Evolutionary conservation across 2,329 filamentous ascomycete species (phyloP).

Genomic region (Dendryphion nanum): DNA sequence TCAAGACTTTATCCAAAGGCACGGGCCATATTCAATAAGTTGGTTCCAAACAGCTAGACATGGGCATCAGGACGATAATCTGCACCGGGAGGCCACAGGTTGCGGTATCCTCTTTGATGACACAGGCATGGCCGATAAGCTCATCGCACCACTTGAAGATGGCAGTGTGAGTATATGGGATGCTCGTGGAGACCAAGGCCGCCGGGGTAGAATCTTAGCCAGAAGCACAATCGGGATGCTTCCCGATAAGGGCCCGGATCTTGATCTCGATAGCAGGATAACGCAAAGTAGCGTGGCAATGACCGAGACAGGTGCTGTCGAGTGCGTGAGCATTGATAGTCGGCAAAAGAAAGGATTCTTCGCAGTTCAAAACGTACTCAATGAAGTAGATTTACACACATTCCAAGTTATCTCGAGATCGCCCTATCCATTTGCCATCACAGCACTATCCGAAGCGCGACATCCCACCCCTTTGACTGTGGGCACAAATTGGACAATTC

Average conservation of each 20-base stretch:
- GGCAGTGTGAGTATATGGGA: slow-evolving; percentile 90
- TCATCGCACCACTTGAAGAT: slow-evolving; percentile 79
- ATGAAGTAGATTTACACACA: slow-evolving; percentile 78
- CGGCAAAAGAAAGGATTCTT: slow-evolving; percentile 69
- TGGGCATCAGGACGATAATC: slow-evolving; percentile 39
- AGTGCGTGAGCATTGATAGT: slow-evolving; percentile 80
- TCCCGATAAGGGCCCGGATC: slow-evolving; percentile 51
- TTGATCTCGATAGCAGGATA: slow-evolving; percentile 46
- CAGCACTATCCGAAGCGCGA: slow-evolving; percentile 70
- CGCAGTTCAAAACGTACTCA: slow-evolving; percentile 72
- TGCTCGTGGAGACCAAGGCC: slow-evolving; percentile 48
- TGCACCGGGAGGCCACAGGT: slow-evolving; percentile 67
- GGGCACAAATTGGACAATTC: slow-evolving; percentile 76
- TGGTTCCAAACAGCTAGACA: slow-evolving; percentile 69
- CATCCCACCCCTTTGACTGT: slow-evolving; percentile 73
- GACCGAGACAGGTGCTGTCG: slow-evolving; percentile 70
- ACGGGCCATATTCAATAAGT: slow-evolving; percentile 69
- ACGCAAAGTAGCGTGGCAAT: slow-evolving; percentile 54
- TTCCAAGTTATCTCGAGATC: slow-evolving; percentile 67
- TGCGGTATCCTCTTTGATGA: slow-evolving; percentile 63
- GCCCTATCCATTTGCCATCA: slow-evolving; percentile 78
- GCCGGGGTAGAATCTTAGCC: slow-evolving; percentile 63
- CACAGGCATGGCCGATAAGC: slow-evolving; percentile 55
- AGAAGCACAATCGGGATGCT: slow-evolving; percentile 68
- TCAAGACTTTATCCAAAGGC: slow-evolving; percentile 80